Base-by-base conservation (phyloP, 2,329 filamentous ascomycete species). In the Penicillium crustosum region DNA sequence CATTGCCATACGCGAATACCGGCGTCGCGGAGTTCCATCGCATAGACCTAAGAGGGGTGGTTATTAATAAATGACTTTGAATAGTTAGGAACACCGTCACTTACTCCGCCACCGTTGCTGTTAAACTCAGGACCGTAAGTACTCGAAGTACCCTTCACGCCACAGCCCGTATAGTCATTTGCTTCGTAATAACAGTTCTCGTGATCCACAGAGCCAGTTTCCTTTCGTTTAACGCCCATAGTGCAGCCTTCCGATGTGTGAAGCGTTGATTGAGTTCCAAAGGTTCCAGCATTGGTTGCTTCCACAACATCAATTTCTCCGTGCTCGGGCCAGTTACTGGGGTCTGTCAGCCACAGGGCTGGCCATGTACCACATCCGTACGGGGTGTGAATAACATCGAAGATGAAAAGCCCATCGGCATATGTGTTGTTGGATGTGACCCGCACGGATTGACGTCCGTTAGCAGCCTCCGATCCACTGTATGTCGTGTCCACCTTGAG, bases 1-100 rank as follows among this genome's bases (percentile, higher is more conserved):
- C 86, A 88, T 74, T 84, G 81, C 86, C 86, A 88, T 63, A 86
- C 77, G 33, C 86, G 81, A 63, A 88, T 87, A 2, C 86, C 86
- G n/a, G 79, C 84, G 35, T 78, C 68, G 29, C 86, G 81, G 73
- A 84, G 83, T 70, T 89, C 86, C 65, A 88, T 74, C n/a, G 84
- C 85, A 67, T 86, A 82, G 49, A 86, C 68, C 73, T 75, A n/a
- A 27, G 21, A 2, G 12, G 3, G 4, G 1, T 42, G 3, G 36
- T 33, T 17, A 42, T 58, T 31, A 52, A 36, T 23, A 29, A 23
- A 23, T 23, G 4, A 6, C 35, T 21, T 23, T 38, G 29, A 7
- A 15, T 4, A 12, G 15, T 31, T 17, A 10, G n/a, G 7, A n/a
- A 2, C 2, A 21, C 25, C 25, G 6, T 29, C 0, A 66, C 72